Evolutionary conservation across 2,329 filamentous ascomycete genomes (phyloP).

Genomic region (Botrytis squamosa): DNA sequence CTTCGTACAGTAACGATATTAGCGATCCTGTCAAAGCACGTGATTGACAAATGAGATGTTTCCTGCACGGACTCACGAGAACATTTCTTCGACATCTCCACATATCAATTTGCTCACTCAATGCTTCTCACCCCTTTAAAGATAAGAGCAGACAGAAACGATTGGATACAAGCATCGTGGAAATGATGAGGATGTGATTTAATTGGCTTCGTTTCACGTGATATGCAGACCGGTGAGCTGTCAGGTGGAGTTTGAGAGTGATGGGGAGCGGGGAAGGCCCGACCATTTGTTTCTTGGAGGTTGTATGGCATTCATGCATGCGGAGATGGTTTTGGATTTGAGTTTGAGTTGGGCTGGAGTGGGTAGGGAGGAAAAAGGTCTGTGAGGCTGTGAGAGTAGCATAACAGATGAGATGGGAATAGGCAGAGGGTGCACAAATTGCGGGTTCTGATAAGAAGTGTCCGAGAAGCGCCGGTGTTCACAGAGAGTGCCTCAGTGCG

Average conservation of each 20-base stretch:
- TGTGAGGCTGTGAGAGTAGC: background rate
- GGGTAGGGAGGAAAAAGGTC: background rate
- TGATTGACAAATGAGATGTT: background rate
- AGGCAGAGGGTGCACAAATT: background rate
- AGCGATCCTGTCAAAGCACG: background rate
- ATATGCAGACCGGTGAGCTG: conserved; percentile 1
- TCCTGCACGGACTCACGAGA: background rate
- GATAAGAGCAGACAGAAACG: background rate
- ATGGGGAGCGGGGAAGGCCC: background rate
- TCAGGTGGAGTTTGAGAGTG: background rate
- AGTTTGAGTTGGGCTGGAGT: background rate
- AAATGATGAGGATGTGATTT: background rate
- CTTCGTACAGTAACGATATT: background rate
- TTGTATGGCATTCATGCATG: background rate
- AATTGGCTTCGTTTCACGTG: background rate
- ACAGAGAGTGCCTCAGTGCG: background rate
- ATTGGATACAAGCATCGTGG: background rate
- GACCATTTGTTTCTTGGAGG: background rate
- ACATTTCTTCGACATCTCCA: background rate
- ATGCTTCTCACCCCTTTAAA: background rate
- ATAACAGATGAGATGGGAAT: background rate
- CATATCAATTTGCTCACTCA: background rate
- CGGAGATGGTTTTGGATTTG: background rate
- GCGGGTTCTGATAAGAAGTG: background rate
- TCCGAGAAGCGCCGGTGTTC: background rate